Evolutionary conservation across 352 stramenopile species (phyloP).

Genomic region (Blastocystis sp.): DNA sequence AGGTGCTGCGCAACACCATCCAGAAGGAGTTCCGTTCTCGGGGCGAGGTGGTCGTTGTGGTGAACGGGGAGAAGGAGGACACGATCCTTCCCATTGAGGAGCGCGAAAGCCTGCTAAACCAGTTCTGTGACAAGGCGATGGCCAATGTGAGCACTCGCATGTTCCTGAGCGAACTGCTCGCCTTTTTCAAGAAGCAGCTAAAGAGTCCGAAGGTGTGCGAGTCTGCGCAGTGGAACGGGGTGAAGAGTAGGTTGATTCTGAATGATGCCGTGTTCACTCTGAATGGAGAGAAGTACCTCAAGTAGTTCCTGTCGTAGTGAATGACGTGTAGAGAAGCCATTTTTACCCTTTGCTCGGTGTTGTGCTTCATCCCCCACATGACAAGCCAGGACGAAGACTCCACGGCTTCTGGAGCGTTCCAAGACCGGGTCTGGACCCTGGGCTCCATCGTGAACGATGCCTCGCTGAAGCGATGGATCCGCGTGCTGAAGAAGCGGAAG

Average conservation of each 20-base stretch:
- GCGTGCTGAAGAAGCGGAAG: slow-evolving; percentile 1
- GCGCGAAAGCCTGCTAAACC: neutral
- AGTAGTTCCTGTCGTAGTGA: neutral
- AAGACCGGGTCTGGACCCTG: slow-evolving; percentile 38
- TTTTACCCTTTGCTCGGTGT: slow-evolving; percentile 19
- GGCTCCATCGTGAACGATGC: slow-evolving; percentile 18
- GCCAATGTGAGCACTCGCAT: slow-evolving; percentile 17
- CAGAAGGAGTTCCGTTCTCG: neutral
- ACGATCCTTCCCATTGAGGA: neutral
- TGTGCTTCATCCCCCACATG: slow-evolving; percentile 24
- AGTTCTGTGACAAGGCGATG: slow-evolving; percentile 5
- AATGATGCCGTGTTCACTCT: slow-evolving; percentile 53
- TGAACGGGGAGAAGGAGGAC: neutral
- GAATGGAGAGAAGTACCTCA: slow-evolving; percentile 42
- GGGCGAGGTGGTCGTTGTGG: neutral
- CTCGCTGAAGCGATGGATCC: slow-evolving; percentile 16
- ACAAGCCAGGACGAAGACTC: neutral
- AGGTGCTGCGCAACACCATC: slow-evolving; percentile 9
- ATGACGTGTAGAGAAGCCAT: slow-evolving; percentile 39
- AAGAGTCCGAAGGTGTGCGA: slow-evolving; percentile 4
- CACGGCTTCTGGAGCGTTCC: neutral
- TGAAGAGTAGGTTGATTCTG: slow-evolving; percentile 25
- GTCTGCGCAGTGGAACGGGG: neutral
- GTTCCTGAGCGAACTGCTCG: slow-evolving; percentile 27
- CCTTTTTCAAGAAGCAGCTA: slow-evolving; percentile 43